Evolutionary conservation across 2,329 filamentous ascomycete species (phyloP), one percentile per base, ranked within the genome.

Genomic region (Botrytis porri): DNA sequence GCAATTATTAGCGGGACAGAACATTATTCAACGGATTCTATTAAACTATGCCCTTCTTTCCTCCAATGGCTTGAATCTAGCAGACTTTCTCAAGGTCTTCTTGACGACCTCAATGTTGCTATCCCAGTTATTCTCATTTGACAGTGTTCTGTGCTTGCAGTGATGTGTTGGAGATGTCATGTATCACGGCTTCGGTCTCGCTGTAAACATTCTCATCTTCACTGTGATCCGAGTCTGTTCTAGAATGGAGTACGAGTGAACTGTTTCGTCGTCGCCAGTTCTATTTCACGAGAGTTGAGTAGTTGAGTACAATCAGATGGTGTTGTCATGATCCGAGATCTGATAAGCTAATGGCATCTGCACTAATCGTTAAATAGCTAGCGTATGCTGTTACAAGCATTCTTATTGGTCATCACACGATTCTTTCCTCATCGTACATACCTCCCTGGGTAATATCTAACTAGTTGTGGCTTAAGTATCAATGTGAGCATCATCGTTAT

Each of bases 401-500:
- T 41, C 25, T 32, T 1, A 57, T 67, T 39, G 35, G 45, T 6
- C 4, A 67, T 18, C 25, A 41, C 16, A 41, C 25, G 25, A 57
- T 57, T 57, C 35, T 29, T 39, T 41, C n/a, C 48, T 41, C 48
- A 41, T 67, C 4, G 16, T 57, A 41, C 25, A 67, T 67, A 39
- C 32, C 37, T 29, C 14, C 51, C 51, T 29, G n/a, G n/a, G 51
- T 57, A 18, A 32, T 4, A 57, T 57, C 51, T 57, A 57, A 57
- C 51, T 63, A n/a, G 60, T 29, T 63, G 60, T 63, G 25, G 60
- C 7, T 62, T 39, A 39, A 62, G 25, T 25, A 41, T 62, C 60
- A 41, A 62, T 29, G 29, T 61, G 35, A 61, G 59, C 59, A 61
- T 61, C 32, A 61, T 61, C 59, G 35, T 61, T 61, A 61, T 61